These are phyloP conservation scores for Maudiozyma humilis DNA, from an alignment of 1,139 yeast genomes.

Conservation along the genomic window DNA sequence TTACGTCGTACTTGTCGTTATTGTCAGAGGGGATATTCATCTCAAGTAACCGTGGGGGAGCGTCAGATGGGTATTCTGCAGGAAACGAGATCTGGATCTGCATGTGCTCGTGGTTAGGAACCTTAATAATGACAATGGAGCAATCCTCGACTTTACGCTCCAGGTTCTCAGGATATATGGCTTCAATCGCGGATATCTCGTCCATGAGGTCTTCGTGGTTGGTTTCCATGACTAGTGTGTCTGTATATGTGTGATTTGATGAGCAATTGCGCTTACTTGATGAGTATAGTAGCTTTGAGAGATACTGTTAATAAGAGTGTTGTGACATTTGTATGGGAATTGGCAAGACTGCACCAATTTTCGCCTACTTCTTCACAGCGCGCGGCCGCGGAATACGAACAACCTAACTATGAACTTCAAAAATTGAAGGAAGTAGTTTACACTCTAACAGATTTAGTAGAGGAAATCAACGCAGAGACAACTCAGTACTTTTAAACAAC, in stretches of 20 bases:
- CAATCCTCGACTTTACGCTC: conserved; percentile 35
- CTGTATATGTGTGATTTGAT: background rate
- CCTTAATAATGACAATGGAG: conserved; percentile 39
- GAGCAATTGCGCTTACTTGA: too few species aligned
- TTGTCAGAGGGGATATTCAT: conserved; percentile 35
- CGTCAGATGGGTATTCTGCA: conserved; percentile 51
- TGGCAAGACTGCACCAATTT: too few species aligned
- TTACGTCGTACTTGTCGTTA: conserved; percentile 36
- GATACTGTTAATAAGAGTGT: too few species aligned
- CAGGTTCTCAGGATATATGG: conserved; percentile 70
- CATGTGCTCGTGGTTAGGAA: conserved; percentile 59
- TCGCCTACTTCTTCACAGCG: too few species aligned
- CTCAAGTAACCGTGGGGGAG: conserved; percentile 48
- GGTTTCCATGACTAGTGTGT: conserved; percentile 3
- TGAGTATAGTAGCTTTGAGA: too few species aligned
- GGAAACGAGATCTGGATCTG: conserved; percentile 64
- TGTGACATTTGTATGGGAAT: too few species aligned
- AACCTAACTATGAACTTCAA: too few species aligned
- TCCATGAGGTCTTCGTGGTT: conserved; percentile 52
- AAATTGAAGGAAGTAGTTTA: too few species aligned
- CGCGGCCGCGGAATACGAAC: too few species aligned
- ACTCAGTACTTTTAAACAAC: too few species aligned
- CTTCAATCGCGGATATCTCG: conserved; percentile 76
- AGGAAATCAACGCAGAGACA: too few species aligned
- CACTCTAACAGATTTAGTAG: too few species aligned